Percentiles rank a stretch among this genome's conserved stretches.
Evolutionary conservation across 164 flowering plant genomes (phyloP).

Genomic region (Liquidambar formosana): DNA sequence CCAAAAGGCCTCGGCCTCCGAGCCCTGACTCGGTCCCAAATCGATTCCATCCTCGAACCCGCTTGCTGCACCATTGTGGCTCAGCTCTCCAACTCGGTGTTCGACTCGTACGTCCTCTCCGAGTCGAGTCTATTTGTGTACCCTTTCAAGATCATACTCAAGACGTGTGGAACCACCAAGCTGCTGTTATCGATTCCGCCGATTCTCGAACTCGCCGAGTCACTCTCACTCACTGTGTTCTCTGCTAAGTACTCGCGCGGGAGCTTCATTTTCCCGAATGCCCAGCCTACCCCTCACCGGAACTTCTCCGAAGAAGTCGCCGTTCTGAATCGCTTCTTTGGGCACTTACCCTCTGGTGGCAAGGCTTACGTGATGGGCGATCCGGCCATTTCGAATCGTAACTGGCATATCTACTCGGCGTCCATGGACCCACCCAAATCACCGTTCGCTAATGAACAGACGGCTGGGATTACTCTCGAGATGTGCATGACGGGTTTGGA

Average conservation of each 20-base stretch:
- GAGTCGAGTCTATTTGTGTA: slow-evolving; percentile 76
- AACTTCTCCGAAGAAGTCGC: slow-evolving; percentile 67
- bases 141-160: slow-evolving; percentile 54
- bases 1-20: slow-evolving; percentile 64
- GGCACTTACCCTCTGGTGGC: slow-evolving; percentile 27
- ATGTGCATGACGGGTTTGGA: slow-evolving; percentile 84
- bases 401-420: slow-evolving; percentile 77
- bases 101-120: slow-evolving; percentile 80
- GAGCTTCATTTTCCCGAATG: slow-evolving; percentile 58
- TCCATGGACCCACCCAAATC: slow-evolving; percentile 6
- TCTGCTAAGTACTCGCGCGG: slow-evolving; percentile 66
- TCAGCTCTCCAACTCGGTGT: slow-evolving; percentile 38
- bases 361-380: slow-evolving; percentile 55
- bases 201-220: slow-evolving; percentile 42
- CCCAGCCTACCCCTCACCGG: slow-evolving; percentile 72
- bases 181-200: slow-evolving; percentile 55
- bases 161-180: slow-evolving; percentile 80
- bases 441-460: neutral
- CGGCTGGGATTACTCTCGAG: slow-evolving; percentile 44
- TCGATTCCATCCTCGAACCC: slow-evolving; percentile 50
- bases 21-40: slow-evolving; percentile 43
- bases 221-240: slow-evolving; percentile 39
- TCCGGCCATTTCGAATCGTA: slow-evolving; percentile 25
- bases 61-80: slow-evolving; percentile 70
- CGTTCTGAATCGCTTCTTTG: slow-evolving; percentile 45